Evolutionary conservation across 106 monocot species (phyloP), one percentile per base, ranked within the genome.

Genomic region (Apostasia ramifera): DNA sequence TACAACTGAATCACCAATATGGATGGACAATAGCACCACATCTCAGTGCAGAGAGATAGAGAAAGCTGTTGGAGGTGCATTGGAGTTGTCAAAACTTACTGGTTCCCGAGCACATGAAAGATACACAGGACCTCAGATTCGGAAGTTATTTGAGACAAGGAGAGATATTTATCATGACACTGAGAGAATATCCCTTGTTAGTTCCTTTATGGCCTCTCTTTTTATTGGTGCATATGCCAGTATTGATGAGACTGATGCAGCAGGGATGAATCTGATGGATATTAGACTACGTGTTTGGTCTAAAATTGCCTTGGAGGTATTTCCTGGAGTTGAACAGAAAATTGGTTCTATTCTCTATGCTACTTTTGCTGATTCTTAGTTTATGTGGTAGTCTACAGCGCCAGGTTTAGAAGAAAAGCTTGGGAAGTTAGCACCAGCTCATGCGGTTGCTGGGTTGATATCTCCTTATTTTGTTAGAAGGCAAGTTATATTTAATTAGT

Each of bases 221-320:
- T 63, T 97, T 2, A 81, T 89, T 63, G 92, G 92, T 54, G 74
- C 64, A 3, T 90, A 92, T 76, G 89, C 84, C 13, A 78, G 85
- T 63, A 92, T 97, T 52, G 97, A 97, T 79, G 82, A 97, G 66
- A 85, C 92, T 53, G 97, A 97, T 76, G 97, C 77, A 67, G 89
- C 97, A 49, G 97, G 97, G 26, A 97, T 97, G 97, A 97, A 92
- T 68, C 78, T 97, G 73, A 97, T 97, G 97, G 97, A 97, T 75
- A 70, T 92, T 66, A 92, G 73, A 58, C 66, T 77, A 12, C 74
- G 92, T 8, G 38, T 59, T 15, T 97, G 97, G 97, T 89, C 86
- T n/a, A 82, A 89, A 48, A 71, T 76, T 73, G 77, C 59, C 66
- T 81, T 97, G 62, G 86, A 97, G 86, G 92, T 95, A 46, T 15